These are phyloP conservation scores for Kwoniella shandongensis DNA, from an alignment of 768 basidiomycete species.

Conservation along the genomic window DNA sequence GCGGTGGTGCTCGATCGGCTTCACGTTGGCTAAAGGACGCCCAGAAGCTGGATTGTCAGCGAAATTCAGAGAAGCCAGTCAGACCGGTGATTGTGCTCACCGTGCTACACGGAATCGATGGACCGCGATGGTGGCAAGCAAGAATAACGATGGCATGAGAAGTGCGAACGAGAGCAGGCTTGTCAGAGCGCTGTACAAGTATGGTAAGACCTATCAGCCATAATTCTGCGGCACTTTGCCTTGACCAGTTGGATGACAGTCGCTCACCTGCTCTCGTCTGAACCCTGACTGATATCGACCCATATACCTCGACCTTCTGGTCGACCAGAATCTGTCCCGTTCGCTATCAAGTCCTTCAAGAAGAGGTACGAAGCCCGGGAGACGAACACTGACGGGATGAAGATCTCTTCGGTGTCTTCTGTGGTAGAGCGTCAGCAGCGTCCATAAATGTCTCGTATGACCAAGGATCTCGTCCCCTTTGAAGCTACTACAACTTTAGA, in stretches of 20 bases:
- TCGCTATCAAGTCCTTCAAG: constrained; percentile 67
- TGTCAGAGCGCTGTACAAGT: constrained; percentile 47
- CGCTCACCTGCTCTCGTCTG: constrained; percentile 42
- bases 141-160: constrained; percentile 83
- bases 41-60: constrained; percentile 56
- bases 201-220: constrained; percentile 3
- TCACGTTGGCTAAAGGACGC: constrained; percentile 62
- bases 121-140: constrained; percentile 81
- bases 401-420: constrained; percentile 81
- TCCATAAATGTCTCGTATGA: no score
- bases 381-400: constrained; percentile 83
- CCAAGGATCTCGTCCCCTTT: no score
- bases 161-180: constrained; percentile 67
- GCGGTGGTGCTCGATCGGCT: constrained; percentile 58
- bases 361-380: constrained; percentile 75
- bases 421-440: not conserved
- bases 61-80: constrained; percentile 67
- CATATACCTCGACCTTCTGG: constrained; percentile 35
- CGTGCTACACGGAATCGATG: constrained; percentile 69
- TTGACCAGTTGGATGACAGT: no score
- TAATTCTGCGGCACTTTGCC: not conserved
- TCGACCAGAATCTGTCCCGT: constrained; percentile 66
- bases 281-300: constrained; percentile 48
- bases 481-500: no score
- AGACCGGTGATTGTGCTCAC: constrained; percentile 26